A percentile compares a stretch with the other conserved stretches of the same genome.
Evolutionary conservation across 2,329 filamentous ascomycete species (phyloP).

Genomic region (Epichloe elymi): DNA sequence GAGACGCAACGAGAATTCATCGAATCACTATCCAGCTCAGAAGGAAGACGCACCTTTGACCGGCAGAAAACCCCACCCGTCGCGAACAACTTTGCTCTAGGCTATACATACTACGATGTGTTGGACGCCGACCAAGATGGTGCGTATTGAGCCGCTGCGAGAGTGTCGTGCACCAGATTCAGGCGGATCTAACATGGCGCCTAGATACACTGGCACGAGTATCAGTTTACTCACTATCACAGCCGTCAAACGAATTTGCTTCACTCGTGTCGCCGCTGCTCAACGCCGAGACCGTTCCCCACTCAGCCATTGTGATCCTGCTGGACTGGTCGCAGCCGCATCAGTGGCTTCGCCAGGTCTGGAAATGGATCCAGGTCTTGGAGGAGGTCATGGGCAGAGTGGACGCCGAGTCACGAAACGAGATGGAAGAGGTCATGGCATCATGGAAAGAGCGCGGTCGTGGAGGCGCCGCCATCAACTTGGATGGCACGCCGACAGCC

Average conservation of each 20-base stretch:
- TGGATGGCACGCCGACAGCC: constrained; percentile 48
- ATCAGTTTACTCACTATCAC: constrained; percentile 79
- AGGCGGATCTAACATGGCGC: constrained; percentile 11
- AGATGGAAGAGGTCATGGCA: constrained; percentile 76
- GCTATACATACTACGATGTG: constrained; percentile 92
- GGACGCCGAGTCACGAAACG: constrained; percentile 62
- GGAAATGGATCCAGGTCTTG: constrained; percentile 79
- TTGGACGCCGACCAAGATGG: constrained; percentile 89
- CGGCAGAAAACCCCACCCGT: constrained; percentile 58
- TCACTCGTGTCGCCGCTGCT: constrained; percentile 74
- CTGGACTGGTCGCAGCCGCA: constrained; percentile 93
- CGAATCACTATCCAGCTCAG: constrained; percentile 45
- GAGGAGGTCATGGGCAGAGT: constrained; percentile 63
- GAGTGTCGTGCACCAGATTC: neutral
- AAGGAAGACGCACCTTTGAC: constrained; percentile 39
- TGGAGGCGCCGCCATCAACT: constrained; percentile 45
- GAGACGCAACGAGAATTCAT: constrained; percentile 78
- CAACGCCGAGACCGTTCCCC: constrained; percentile 68
- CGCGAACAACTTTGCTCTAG: constrained; percentile 83
- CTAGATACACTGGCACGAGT: constrained; percentile 83
- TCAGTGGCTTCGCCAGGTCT: constrained; percentile 77
- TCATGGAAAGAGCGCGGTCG: constrained; percentile 66
- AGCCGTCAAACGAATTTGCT: constrained; percentile 69
- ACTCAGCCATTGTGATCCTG: constrained; percentile 81
- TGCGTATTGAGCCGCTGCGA: constrained; percentile 24